Percentiles rank a stretch among this genome's conserved stretches.
Conservation (phyloP, 495 filamentous ascomycete genomes). For the Neurospora pannonica region DNA sequence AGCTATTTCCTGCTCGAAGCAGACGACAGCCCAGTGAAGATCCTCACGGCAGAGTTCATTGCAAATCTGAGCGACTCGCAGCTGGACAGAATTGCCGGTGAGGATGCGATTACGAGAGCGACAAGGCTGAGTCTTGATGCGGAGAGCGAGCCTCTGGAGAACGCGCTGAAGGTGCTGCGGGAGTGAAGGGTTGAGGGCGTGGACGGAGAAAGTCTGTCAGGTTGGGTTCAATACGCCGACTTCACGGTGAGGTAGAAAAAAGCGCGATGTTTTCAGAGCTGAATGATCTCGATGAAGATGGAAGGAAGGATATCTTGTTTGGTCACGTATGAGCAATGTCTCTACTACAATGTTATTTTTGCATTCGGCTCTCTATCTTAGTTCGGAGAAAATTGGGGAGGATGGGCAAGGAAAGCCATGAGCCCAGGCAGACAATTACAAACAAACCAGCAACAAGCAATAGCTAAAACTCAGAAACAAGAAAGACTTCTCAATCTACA, state of each 20-base stretch:
- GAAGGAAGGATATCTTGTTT: not conserved
- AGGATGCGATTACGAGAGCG: slow-evolving; percentile 16
- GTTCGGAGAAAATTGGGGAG: not conserved
- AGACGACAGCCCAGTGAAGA: slow-evolving; percentile 18
- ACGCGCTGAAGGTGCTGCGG: slow-evolving; percentile 15
- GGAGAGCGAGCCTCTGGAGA: slow-evolving; percentile 18
- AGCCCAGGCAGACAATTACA: not conserved
- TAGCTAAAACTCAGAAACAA: no score
- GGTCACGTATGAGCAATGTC: not conserved
- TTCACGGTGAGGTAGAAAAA: not conserved
- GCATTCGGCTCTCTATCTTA: not conserved
- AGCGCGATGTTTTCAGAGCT: slow-evolving; percentile 29
- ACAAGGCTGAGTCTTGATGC: slow-evolving; percentile 13
- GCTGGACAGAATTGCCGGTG: slow-evolving; percentile 30
- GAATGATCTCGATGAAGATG: slow-evolving; percentile 26
- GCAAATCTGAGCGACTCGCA: slow-evolving; percentile 17
- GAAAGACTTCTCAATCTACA: not conserved
- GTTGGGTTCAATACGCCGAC: not conserved
- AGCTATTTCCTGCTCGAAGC: slow-evolving; percentile 26
- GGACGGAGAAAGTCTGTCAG: not conserved
- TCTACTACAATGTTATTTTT: not conserved
- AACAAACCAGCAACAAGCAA: not conserved
- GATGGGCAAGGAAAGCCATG: not conserved
- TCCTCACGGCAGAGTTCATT: slow-evolving; percentile 20
- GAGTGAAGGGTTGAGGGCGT: not conserved